Conservation (phyloP, 192 early-diverging fungal species). For the Rhizophagus prolifer region DNA sequence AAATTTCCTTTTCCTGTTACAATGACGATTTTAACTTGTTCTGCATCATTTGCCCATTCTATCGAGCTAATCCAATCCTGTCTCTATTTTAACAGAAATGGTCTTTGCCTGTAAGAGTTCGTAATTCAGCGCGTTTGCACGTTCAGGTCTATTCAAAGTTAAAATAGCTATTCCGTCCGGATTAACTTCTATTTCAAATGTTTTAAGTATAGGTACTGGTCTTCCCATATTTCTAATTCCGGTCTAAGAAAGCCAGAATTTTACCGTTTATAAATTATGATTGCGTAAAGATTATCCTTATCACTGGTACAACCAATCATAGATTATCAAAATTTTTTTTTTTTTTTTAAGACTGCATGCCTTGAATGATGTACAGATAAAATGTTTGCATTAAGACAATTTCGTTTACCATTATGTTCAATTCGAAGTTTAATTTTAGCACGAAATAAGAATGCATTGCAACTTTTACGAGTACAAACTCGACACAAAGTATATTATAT, state of each 20-base stretch:
- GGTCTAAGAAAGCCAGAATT: too few relatives aligned
- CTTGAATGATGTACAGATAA: too few relatives aligned
- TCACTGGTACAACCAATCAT: too few relatives aligned
- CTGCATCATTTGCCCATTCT: conserved; percentile 46
- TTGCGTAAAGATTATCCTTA: too few relatives aligned
- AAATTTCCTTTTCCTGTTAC: conserved; percentile 67
- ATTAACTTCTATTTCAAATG: conserved; percentile 43
- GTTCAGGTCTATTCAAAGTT: conserved; percentile 61
- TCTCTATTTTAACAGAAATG: neutral
- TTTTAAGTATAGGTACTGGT: conserved; percentile 32
- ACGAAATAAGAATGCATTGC: neutral
- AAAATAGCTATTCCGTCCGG: conserved; percentile 62
- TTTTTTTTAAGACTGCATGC: neutral
- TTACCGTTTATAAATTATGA: neutral
- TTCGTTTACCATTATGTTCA: neutral
- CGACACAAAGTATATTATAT: neutral
- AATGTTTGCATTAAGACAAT: neutral
- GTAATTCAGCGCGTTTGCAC: conserved; percentile 58
- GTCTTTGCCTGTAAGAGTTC: conserved; percentile 46
- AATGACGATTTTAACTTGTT: conserved; percentile 56
- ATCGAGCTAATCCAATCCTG: conserved; percentile 63
- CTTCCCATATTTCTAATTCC: neutral
- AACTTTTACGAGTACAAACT: neutral
- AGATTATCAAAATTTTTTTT: neutral
- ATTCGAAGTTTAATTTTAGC: neutral